These are phyloP conservation scores for Fusarium solani-melongenae DNA, from an alignment of 2,329 filamentous ascomycete genomes.

Conservation along the genomic window DNA sequence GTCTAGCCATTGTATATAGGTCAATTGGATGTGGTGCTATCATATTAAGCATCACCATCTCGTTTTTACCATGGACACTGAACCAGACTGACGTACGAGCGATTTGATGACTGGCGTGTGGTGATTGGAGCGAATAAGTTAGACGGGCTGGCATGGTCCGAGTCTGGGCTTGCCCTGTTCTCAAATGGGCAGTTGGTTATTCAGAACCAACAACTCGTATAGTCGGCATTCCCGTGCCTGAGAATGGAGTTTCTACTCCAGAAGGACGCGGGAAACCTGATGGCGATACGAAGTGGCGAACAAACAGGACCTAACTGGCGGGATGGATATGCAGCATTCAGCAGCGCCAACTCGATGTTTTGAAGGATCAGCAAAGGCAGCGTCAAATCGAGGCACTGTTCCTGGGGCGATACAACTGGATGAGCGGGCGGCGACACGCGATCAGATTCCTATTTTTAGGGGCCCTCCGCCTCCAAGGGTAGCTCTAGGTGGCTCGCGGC, in stretches of 20 bases:
- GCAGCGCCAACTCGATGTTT: conserved; percentile 1
- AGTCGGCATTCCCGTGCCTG: neutral
- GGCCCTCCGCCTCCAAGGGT: neutral
- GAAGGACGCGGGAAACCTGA: neutral
- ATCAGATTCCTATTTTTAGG: conserved; percentile 42
- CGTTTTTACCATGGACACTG: conserved; percentile 18
- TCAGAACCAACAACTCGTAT: neutral
- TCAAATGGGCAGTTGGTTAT: neutral
- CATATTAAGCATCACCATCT: conserved; percentile 35
- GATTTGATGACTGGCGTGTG: neutral
- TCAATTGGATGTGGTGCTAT: conserved; percentile 43
- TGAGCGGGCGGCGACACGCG: conserved; percentile 31
- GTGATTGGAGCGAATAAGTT: neutral
- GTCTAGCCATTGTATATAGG: conserved; percentile 45
- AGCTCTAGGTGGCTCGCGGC: neutral
- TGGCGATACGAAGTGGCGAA: neutral
- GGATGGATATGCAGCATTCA: neutral
- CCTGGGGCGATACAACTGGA: conserved; percentile 24
- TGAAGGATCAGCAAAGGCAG: conserved; percentile 12
- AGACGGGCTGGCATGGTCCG: neutral
- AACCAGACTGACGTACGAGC: neutral
- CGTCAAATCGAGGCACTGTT: conserved; percentile 27
- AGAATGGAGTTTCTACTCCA: neutral
- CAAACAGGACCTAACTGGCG: neutral
- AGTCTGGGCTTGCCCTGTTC: neutral